Conservation (phyloP, 805 yeast genomes). For the Kuraishia borneana region DNA sequence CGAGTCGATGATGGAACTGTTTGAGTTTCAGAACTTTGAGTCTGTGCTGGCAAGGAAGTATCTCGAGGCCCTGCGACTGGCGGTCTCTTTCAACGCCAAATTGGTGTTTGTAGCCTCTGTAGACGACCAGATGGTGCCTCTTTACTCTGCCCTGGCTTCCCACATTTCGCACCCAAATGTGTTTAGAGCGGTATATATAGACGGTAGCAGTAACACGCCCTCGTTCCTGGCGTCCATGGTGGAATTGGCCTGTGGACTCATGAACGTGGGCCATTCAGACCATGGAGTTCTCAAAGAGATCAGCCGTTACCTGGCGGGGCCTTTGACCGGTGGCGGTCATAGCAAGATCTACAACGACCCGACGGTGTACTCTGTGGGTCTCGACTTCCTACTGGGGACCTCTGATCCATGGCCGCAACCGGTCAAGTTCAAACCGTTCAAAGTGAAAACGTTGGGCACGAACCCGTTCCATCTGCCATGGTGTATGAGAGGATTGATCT, state of each 20-base stretch:
- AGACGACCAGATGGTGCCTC: conserved; percentile 89
- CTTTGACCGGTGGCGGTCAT: conserved; percentile 92
- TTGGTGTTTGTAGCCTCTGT: conserved; percentile 78
- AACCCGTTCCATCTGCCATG: conserved; percentile 89
- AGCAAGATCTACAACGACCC: conserved; percentile 80
- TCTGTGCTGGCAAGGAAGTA: conserved; percentile 64
- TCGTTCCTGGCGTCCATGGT: conserved; percentile 67
- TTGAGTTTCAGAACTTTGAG: conserved; percentile 74
- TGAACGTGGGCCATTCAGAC: conserved; percentile 72
- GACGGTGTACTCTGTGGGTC: conserved; percentile 72
- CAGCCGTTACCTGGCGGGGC: conserved; percentile 73
- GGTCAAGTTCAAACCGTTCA: conserved; percentile 27
- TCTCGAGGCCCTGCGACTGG: conserved; percentile 50
- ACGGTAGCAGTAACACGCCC: conserved; percentile 71
- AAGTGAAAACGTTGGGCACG: conserved; percentile 52
- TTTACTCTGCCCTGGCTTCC: conserved; percentile 80
- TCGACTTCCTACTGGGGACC: conserved; percentile 68
- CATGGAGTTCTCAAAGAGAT: conserved; percentile 81
- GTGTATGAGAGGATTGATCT: conserved; percentile 78
- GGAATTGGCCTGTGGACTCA: conserved; percentile 58
- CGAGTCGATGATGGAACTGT: conserved; percentile 75
- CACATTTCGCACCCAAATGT: conserved; percentile 85
- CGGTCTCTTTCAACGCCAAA: conserved; percentile 64
- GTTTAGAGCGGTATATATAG: conserved; percentile 85
- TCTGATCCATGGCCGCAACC: conserved; percentile 32